Percentiles rank a stretch among this genome's conserved stretches.
Conservation (phyloP, 257 asterid genomes). For the Petunia secreta region DNA sequence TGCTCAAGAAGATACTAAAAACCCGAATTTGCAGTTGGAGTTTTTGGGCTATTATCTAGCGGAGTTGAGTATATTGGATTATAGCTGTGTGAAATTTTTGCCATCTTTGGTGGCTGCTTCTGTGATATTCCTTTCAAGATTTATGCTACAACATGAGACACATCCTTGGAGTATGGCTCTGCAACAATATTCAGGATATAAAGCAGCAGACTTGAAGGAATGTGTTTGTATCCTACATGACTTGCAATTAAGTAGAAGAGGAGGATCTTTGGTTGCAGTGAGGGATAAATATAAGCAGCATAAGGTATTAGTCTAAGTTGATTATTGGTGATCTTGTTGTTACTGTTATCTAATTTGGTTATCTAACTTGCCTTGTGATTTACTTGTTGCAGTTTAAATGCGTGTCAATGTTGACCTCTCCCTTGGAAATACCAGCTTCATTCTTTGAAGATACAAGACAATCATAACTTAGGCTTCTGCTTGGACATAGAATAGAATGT, state of each 20-base stretch:
- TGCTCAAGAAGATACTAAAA: conserved; percentile 59
- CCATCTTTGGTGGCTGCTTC: conserved; percentile 90
- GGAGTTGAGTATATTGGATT: conserved; percentile 78
- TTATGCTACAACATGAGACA: conserved; percentile 54
- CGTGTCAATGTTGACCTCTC: conserved; percentile 55
- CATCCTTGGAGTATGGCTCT: conserved; percentile 72
- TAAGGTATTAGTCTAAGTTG: conserved; percentile 46
- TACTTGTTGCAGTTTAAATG: conserved; percentile 67
- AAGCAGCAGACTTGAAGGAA: conserved; percentile 66
- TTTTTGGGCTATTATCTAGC: conserved; percentile 82
- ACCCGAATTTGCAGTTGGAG: conserved; percentile 56
- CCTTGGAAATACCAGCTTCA: conserved; percentile 52
- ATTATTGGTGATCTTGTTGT: not conserved
- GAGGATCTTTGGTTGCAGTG: conserved; percentile 57
- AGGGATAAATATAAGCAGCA: conserved; percentile 80
- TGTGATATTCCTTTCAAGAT: conserved; percentile 71
- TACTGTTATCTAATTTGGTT: not conserved
- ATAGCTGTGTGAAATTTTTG: conserved; percentile 68
- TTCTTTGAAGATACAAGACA: conserved; percentile 41
- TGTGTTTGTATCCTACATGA: conserved; percentile 66
- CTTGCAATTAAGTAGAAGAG: conserved; percentile 62
- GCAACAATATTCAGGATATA: conserved; percentile 59
- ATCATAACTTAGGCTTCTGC: not conserved
- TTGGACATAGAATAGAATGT: conserved; percentile 14
- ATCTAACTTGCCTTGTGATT: conserved; percentile 7